These are phyloP conservation scores for Penicillium brevicompactum DNA, from an alignment of 2,329 filamentous ascomycete genomes.

Conservation along the genomic window DNA sequence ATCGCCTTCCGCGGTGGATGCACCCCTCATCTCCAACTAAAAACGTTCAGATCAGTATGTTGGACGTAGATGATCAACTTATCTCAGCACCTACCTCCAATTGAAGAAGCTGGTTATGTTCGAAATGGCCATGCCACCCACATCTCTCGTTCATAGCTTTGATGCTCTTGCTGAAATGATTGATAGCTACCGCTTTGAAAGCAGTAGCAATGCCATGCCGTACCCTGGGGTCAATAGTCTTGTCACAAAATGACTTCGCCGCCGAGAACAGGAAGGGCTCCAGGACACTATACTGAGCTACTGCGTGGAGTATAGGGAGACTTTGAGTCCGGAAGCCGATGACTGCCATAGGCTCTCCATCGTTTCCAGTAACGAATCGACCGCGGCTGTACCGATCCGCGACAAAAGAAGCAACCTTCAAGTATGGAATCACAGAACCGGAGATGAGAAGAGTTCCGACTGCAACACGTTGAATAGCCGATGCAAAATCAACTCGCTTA, in stretches of 20 bases:
- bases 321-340: constrained; percentile 6
- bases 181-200: constrained; percentile 14
- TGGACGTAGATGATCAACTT: not conserved
- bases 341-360: not conserved
- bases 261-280: constrained; percentile 5
- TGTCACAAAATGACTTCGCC: constrained; percentile 39
- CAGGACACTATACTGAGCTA: constrained; percentile 7
- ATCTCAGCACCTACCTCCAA: constrained; percentile 3
- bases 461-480: constrained; percentile 8
- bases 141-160: constrained; percentile 12
- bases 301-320: constrained; percentile 8
- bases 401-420: constrained; percentile 1
- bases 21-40: constrained; percentile 7
- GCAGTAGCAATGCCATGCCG: constrained; percentile 13
- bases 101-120: constrained; percentile 7
- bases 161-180: constrained; percentile 10
- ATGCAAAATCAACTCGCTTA: constrained; percentile 31
- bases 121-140: constrained; percentile 16
- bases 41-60: not conserved
- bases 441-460: constrained; percentile 7
- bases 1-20: constrained; percentile 22
- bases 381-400: not conserved
- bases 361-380: not conserved
- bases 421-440: not conserved
- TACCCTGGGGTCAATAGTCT: constrained; percentile 7